Conservation (phyloP, 352 stramenopile genomes). For the Phytophthora megakarya region DNA sequence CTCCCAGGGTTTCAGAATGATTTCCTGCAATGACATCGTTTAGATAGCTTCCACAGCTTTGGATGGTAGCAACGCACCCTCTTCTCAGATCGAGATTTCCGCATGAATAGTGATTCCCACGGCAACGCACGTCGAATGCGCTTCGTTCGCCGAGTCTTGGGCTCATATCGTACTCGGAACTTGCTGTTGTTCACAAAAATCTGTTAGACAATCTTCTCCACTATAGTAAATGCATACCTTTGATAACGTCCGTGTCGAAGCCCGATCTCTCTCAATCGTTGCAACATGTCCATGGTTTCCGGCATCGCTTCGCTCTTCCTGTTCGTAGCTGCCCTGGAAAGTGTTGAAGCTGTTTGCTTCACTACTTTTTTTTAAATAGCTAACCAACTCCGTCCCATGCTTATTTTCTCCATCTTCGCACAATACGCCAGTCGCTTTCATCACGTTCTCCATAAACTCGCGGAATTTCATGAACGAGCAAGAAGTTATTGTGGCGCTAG, state of each 20-base stretch:
- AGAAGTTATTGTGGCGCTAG: slow-evolving; percentile 49
- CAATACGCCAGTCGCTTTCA: not conserved
- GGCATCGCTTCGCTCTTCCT: not conserved
- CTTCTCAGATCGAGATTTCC: slow-evolving; percentile 70
- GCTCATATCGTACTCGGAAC: slow-evolving; percentile 51
- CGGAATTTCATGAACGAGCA: slow-evolving; percentile 28
- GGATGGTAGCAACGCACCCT: slow-evolving; percentile 37
- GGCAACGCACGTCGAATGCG: slow-evolving; percentile 32
- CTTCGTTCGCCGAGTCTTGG: slow-evolving; percentile 48
- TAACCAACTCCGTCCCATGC: slow-evolving; percentile 13
- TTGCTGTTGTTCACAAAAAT: slow-evolving; percentile 47
- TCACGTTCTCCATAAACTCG: not conserved
- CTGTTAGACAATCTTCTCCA: not conserved
- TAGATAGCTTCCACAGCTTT: not conserved
- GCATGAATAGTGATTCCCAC: slow-evolving; percentile 85
- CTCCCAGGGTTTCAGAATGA: slow-evolving; percentile 74
- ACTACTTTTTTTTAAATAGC: slow-evolving; percentile 17
- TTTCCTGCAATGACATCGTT: slow-evolving; percentile 36
- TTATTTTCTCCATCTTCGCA: slow-evolving; percentile 1
- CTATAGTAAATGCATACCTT: slow-evolving; percentile 33
- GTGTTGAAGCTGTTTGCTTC: not conserved
- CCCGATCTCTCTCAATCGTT: slow-evolving; percentile 45
- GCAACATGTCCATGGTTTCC: slow-evolving; percentile 31
- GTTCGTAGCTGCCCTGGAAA: not conserved
- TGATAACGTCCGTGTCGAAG: slow-evolving; percentile 53